Evolutionary conservation across 345 rosid species (phyloP).

Genomic region (Hibiscus trionum): DNA sequence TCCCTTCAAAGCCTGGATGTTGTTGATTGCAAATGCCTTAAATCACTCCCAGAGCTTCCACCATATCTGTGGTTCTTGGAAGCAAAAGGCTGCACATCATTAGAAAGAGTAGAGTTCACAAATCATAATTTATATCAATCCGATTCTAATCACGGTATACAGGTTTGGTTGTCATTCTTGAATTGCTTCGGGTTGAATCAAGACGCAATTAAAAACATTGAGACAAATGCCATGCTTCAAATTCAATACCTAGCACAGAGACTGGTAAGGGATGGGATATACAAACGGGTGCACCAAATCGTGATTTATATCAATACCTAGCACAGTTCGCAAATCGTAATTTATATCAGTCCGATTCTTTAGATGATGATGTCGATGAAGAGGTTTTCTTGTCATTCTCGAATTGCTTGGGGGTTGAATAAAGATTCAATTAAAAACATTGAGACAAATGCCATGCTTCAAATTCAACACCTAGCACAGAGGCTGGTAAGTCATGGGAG

Average conservation of each 20-base stretch:
- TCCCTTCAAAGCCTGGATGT: neutral
- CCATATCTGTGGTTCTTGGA: neutral
- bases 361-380: too few species aligned
- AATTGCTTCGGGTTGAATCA: neutral
- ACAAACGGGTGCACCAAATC: too few species aligned
- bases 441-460: neutral
- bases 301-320: neutral
- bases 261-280: too few species aligned
- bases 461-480: neutral
- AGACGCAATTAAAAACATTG: neutral
- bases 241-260: neutral
- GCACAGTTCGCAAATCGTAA: neutral
- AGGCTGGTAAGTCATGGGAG: too few species aligned
- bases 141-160: accelerated
- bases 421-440: neutral
- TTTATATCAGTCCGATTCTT: neutral
- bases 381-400: neutral
- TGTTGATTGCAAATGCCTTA: neutral
- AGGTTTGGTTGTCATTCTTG: neutral
- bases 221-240: neutral
- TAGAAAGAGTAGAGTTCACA: neutral
- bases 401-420: neutral
- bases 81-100: neutral
- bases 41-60: neutral
- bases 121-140: neutral